Evolutionary conservation across 495 filamentous ascomycete species (phyloP).

Genomic region (Tuber umbilicatum): DNA sequence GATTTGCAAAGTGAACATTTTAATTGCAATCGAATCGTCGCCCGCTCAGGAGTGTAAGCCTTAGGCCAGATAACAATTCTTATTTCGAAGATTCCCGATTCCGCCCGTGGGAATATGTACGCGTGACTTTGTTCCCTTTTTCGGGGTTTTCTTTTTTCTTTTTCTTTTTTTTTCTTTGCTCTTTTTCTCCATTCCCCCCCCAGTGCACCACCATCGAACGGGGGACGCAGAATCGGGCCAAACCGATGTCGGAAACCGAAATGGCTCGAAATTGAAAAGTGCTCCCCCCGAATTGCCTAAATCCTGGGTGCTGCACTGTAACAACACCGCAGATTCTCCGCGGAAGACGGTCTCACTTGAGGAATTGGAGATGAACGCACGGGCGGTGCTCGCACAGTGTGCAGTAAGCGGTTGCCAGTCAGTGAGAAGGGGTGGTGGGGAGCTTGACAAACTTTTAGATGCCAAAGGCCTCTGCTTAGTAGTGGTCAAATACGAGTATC

Average conservation of each 20-base stretch:
- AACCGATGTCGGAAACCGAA: background rate
- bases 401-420: background rate
- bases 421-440: background rate
- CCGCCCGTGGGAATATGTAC: background rate
- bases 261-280: background rate
- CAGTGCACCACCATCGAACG: background rate
- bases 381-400: background rate
- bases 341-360: background rate
- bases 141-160: background rate
- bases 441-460: background rate
- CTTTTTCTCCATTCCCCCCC: background rate
- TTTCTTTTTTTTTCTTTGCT: background rate
- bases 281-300: background rate
- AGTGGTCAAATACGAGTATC: background rate
- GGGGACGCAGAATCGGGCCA: background rate
- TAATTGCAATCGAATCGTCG: background rate
- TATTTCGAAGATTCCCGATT: background rate
- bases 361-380: background rate
- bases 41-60: background rate
- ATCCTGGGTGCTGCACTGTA: background rate
- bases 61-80: background rate
- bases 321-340: background rate
- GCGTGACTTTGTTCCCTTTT: background rate
- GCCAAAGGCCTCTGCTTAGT: background rate
- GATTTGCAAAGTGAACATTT: background rate